phyloP scores from a whole-genome alignment of 2,329 filamentous ascomycete species.

The Teratosphaeria zuluensis region DNA sequence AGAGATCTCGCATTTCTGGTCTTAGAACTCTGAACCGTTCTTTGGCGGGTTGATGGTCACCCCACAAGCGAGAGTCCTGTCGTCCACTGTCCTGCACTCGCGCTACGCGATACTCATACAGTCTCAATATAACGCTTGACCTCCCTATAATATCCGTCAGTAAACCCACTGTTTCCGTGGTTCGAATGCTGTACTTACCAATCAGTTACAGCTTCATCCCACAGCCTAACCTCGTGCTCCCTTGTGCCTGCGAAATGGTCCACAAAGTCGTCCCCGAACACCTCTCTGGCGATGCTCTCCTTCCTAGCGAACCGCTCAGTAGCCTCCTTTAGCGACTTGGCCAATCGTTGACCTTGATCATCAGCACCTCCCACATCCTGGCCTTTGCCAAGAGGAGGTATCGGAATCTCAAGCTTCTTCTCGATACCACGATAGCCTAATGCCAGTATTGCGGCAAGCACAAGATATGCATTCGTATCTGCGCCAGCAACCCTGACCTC shows the following conservation, averaged over 20 bases:
- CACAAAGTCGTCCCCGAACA: conserved; percentile 90
- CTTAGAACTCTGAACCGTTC: not conserved
- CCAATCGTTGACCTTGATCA: conserved; percentile 67
- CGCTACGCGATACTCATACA: conserved; percentile 14
- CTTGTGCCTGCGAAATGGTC: conserved; percentile 90
- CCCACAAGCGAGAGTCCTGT: not conserved
- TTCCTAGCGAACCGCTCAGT: conserved; percentile 65
- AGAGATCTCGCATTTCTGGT: not conserved
- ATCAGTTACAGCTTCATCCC: conserved; percentile 94
- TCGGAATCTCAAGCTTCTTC: conserved; percentile 75
- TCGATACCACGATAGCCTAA: conserved; percentile 87
- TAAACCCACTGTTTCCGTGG: not conserved
- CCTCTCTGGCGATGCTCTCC: conserved; percentile 81
- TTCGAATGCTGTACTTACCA: conserved; percentile 56
- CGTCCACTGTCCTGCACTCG: not conserved
- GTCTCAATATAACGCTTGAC: conserved; percentile 31
- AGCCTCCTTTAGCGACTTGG: conserved; percentile 78
- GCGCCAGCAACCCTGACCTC: conserved; percentile 92
- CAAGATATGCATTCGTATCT: conserved; percentile 80
- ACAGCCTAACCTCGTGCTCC: conserved; percentile 80
- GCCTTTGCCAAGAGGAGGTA: conserved; percentile 75
- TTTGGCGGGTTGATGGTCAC: not conserved
- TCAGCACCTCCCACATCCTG: conserved; percentile 64
- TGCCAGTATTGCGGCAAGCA: conserved; percentile 76
- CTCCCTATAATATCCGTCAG: conserved; percentile 20